phyloP scores from a whole-genome alignment of 192 early-diverging fungal genomes.

The Backusella tarrabulga region DNA sequence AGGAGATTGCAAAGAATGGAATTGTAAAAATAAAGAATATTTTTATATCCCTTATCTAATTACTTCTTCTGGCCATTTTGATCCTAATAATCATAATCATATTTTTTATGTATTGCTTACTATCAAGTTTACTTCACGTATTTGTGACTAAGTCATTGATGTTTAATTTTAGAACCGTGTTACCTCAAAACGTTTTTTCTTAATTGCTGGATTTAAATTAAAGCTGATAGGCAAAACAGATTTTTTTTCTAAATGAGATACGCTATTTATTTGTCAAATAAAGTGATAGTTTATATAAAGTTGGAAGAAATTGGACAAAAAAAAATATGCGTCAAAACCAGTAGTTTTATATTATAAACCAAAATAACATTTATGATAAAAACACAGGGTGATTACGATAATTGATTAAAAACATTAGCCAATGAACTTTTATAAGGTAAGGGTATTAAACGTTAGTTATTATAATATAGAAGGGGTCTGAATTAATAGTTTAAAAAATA shows the following conservation, averaged over 20 bases:
- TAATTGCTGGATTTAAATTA: not conserved
- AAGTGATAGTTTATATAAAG: not conserved
- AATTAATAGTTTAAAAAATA: conserved; percentile 2
- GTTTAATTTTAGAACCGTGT: not conserved
- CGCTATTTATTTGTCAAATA: not conserved
- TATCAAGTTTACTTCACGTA: not conserved
- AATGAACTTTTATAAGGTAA: not conserved
- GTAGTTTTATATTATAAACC: not conserved
- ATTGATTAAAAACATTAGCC: not conserved
- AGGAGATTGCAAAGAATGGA: conserved; percentile 1
- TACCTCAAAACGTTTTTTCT: not conserved
- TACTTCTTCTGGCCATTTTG: not conserved
- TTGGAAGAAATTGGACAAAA: not conserved
- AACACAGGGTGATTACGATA: not conserved
- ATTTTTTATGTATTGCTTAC: not conserved
- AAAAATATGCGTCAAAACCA: not conserved
- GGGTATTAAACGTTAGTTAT: conserved; percentile 2
- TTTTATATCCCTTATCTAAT: not conserved
- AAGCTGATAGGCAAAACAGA: not conserved
- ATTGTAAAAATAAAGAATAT: not conserved
- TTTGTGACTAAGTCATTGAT: not conserved
- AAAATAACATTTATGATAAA: not conserved
- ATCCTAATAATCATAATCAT: not conserved
- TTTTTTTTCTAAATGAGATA: not conserved
- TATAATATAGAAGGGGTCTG: not conserved